These are phyloP conservation scores for Sordariomycetes sp. DNA, from an alignment of 2,329 filamentous ascomycete genomes.

Conservation along the genomic window DNA sequence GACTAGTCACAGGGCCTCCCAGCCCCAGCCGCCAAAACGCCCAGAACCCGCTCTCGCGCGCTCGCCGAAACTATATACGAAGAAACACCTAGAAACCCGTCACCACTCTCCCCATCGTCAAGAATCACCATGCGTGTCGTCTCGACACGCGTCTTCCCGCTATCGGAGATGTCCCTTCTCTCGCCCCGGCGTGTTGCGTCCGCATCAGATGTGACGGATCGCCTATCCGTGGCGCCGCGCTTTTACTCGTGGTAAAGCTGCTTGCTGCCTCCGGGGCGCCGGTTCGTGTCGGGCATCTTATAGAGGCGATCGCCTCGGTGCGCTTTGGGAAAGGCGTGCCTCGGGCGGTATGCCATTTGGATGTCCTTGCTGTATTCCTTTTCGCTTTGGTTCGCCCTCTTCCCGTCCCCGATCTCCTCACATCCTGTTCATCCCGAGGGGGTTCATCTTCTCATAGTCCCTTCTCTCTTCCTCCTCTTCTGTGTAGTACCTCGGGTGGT, in stretches of 20 bases:
- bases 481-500: conserved; percentile 9
- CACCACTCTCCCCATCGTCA: no score
- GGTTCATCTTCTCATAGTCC: conserved; percentile 34
- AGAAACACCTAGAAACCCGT: no score
- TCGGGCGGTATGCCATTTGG: not conserved
- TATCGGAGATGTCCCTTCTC: no score
- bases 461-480: not conserved
- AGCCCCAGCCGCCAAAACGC: not conserved
- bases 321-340: not conserved
- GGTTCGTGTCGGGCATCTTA: no score
- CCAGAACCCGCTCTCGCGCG: not conserved
- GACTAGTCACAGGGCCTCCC: not conserved
- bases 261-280: no score
- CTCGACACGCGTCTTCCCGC: no score
- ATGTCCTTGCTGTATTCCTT: not conserved
- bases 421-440: conserved; percentile 46
- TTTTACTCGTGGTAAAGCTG: no score
- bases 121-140: no score
- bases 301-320: no score
- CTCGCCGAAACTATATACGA: not conserved
- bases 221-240: no score
- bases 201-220: no score
- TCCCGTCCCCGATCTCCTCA: conserved; percentile 15
- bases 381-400: not conserved
- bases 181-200: no score